Conservation (phyloP, 2,329 filamentous ascomycete genomes). For the Cladosporium sp. region DNA sequence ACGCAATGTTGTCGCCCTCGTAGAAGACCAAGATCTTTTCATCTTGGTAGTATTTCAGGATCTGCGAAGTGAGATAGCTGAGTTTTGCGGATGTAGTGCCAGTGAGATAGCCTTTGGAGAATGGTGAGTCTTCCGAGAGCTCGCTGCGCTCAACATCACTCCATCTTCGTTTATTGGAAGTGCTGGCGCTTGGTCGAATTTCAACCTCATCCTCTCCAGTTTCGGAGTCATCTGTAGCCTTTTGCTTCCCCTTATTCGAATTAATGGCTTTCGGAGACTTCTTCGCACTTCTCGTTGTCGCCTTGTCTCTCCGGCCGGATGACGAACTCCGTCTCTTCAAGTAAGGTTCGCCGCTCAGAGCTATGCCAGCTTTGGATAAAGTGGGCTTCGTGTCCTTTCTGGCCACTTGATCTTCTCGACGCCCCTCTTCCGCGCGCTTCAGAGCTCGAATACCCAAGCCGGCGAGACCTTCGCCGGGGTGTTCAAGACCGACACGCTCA, state of each 20-base stretch:
- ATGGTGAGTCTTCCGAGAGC: slow-evolving; percentile 46
- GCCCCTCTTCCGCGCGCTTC: slow-evolving; percentile 21
- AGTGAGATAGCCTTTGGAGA: slow-evolving; percentile 64
- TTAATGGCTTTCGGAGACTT: neutral
- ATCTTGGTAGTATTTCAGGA: slow-evolving; percentile 64
- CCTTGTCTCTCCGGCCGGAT: neutral
- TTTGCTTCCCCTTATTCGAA: neutral
- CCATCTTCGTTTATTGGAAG: neutral
- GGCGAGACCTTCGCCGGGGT: slow-evolving; percentile 35
- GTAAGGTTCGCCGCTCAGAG: slow-evolving; percentile 39
- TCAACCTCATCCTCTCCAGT: neutral
- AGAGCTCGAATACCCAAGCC: slow-evolving; percentile 34
- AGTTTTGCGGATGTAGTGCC: slow-evolving; percentile 85
- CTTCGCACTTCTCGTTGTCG: neutral
- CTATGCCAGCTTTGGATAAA: slow-evolving; percentile 41
- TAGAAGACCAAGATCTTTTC: slow-evolving; percentile 95
- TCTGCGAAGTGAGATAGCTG: slow-evolving; percentile 76
- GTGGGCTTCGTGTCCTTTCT: slow-evolving; percentile 24
- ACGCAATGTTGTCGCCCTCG: slow-evolving; percentile 82
- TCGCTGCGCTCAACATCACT: slow-evolving; percentile 16
- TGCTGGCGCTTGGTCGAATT: neutral
- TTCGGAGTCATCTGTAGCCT: neutral
- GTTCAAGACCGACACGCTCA: slow-evolving; percentile 26
- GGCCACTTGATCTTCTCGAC: slow-evolving; percentile 25
- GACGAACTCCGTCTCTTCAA: slow-evolving; percentile 30